These are phyloP conservation scores for Tricholoma flavovirens DNA, from an alignment of 768 basidiomycete genomes.

Conservation along the genomic window DNA sequence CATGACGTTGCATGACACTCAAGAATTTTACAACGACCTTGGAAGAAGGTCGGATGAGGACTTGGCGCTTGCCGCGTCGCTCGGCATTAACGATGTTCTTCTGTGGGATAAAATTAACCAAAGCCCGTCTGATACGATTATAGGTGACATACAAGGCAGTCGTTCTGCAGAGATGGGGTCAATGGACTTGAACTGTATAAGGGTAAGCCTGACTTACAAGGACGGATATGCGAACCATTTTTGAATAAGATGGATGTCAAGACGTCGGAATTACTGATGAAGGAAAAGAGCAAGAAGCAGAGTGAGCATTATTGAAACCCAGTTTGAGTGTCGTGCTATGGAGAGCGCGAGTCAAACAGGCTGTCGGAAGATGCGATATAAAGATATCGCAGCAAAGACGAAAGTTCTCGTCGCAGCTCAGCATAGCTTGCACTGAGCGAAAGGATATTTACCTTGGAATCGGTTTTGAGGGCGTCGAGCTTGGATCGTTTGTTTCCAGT, in stretches of 20 bases:
- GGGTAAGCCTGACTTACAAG: conserved; percentile 50
- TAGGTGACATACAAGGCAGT: conserved; percentile 31
- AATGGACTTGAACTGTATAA: neutral
- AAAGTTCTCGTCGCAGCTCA: conserved; percentile 18
- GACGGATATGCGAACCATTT: conserved; percentile 88
- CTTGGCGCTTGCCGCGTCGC: conserved; percentile 99
- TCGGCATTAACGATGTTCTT: conserved; percentile 99
- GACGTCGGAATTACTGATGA: conserved; percentile 14
- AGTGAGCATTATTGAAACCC: conserved; percentile 44
- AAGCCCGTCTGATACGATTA: conserved; percentile 1
- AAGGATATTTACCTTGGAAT: conserved; percentile 38
- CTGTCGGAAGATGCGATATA: conserved; percentile 22
- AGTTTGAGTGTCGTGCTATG: conserved; percentile 81
- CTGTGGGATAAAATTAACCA: conserved; percentile 26
- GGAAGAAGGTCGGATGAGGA: conserved; percentile 93
- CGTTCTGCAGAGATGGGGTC: conserved; percentile 29
- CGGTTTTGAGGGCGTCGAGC: conserved; percentile 21
- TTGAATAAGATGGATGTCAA: conserved; percentile 20
- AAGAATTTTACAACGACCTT: conserved; percentile 99
- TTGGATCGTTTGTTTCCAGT: too few relatives aligned
- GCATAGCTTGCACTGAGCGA: conserved; percentile 12
- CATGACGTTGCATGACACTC: conserved; percentile 98
- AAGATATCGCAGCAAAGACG: conserved; percentile 8
- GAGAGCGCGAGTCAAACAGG: conserved; percentile 78
- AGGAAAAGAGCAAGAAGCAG: conserved; percentile 12